These are phyloP conservation scores for Crataegus laevigata DNA, from an alignment of 306 rosid species.

Conservation along the genomic window DNA sequence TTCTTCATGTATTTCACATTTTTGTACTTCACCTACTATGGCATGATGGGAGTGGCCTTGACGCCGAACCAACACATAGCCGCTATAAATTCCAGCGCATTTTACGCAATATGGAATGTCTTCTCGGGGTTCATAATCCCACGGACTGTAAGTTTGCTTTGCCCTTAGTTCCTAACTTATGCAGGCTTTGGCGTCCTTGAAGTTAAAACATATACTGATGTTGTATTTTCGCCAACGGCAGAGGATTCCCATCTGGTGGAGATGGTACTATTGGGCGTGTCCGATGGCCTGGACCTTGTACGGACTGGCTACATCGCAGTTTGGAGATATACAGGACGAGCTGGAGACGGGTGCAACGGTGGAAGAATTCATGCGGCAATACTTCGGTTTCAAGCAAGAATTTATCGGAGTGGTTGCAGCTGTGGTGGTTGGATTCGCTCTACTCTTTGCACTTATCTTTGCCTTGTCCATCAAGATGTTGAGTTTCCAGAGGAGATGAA, in stretches of 20 bases:
- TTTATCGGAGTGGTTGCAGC: conserved; percentile 14
- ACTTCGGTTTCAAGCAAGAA: conserved; percentile 13
- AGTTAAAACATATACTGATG: background rate
- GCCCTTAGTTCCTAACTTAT: background rate
- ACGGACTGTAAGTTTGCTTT: conserved; percentile 27
- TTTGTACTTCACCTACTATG: conserved; percentile 43
- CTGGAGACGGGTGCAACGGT: conserved; percentile 1
- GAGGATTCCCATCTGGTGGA: conserved; percentile 62
- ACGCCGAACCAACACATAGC: conserved; percentile 32
- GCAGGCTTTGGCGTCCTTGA: background rate
- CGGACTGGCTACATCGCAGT: conserved; percentile 54
- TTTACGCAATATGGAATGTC: conserved; percentile 31
- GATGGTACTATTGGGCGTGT: conserved; percentile 50
- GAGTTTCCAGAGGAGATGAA: conserved; percentile 6
- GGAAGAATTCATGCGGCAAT: conserved; percentile 5
- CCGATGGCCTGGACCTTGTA: conserved; percentile 57
- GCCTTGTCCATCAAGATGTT: conserved; percentile 10
- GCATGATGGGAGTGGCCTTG: conserved; percentile 45
- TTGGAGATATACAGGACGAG: conserved; percentile 31
- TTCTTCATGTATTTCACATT: conserved; percentile 40
- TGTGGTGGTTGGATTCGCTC: conserved; percentile 1
- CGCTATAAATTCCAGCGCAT: conserved; percentile 10
- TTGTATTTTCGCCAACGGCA: background rate
- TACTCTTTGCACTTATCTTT: conserved; percentile 10
- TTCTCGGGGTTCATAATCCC: conserved; percentile 42